Evolutionary conservation across 345 rosid genomes (phyloP).

Genomic region (Populus tremula): DNA sequence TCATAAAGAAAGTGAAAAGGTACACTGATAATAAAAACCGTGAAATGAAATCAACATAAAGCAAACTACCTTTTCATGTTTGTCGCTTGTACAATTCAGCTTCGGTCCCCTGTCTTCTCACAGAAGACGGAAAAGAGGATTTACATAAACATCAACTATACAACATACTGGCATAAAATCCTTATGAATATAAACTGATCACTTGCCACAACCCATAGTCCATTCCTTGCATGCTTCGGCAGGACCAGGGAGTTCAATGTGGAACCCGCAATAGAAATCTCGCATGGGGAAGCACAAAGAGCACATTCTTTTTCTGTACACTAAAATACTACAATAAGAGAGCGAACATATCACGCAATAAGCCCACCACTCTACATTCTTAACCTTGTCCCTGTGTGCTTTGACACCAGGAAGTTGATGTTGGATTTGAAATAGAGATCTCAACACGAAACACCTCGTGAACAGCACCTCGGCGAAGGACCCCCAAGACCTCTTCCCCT

Average conservation of each 20-base stretch:
- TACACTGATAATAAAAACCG: no score
- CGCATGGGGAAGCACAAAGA: not conserved
- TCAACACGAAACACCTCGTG: slow-evolving; percentile 64
- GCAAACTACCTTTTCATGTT: no score
- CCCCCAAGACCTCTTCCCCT: slow-evolving; percentile 47
- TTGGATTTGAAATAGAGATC: slow-evolving; percentile 37
- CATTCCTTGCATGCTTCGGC: not conserved
- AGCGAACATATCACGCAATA: not conserved
- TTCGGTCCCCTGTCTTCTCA: no score
- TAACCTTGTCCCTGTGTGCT: slow-evolving; percentile 9
- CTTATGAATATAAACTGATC: not conserved
- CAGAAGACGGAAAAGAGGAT: not conserved
- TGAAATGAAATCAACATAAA: no score
- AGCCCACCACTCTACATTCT: not conserved
- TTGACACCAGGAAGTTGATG: slow-evolving; percentile 32
- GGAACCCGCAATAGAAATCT: not conserved
- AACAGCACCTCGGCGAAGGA: slow-evolving; percentile 63
- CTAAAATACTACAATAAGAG: not conserved
- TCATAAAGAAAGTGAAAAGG: no score
- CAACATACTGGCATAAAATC: not conserved
- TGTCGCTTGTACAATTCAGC: no score
- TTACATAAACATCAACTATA: not conserved
- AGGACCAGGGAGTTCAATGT: not conserved
- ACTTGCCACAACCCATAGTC: not conserved
- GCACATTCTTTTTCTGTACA: not conserved